phyloP scores from a whole-genome alignment of 352 stramenopile species.

The Globisporangium ultimum region DNA sequence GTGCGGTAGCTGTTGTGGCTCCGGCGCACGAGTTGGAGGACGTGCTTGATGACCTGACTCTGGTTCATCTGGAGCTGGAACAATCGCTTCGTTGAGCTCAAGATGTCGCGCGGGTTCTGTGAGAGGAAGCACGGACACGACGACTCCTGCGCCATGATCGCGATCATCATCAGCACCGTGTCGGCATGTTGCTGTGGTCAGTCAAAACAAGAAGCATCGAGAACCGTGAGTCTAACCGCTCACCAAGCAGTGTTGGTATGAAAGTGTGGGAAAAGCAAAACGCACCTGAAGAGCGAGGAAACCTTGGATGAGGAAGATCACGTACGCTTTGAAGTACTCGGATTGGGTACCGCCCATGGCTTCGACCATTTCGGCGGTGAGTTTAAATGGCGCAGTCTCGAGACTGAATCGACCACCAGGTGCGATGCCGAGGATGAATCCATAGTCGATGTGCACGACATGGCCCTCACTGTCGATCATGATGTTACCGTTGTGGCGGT shows the following conservation, averaged over 20 bases:
- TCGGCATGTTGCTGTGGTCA: slow-evolving; percentile 80
- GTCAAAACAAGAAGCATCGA: slow-evolving; percentile 18
- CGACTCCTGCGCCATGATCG: slow-evolving; percentile 95
- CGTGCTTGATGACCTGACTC: slow-evolving; percentile 87
- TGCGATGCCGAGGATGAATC: slow-evolving; percentile 98
- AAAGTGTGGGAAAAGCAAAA: not conserved
- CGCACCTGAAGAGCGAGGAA: slow-evolving; percentile 94
- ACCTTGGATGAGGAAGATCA: slow-evolving; percentile 96
- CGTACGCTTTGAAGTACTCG: slow-evolving; percentile 95
- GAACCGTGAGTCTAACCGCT: not conserved
- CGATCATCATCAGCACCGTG: slow-evolving; percentile 95
- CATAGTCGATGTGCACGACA: slow-evolving; percentile 99
- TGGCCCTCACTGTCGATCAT: slow-evolving; percentile 97
- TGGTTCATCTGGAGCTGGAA: slow-evolving; percentile 83
- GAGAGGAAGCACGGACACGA: slow-evolving; percentile 95
- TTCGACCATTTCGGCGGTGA: slow-evolving; percentile 97
- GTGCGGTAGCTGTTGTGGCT: slow-evolving; percentile 91
- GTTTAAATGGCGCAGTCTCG: slow-evolving; percentile 98
- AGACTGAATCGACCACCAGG: slow-evolving; percentile 93
- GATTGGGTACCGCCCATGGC: slow-evolving; percentile 92
- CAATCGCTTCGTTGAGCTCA: slow-evolving; percentile 72
- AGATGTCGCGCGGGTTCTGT: slow-evolving; percentile 68
- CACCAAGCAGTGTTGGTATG: not conserved
- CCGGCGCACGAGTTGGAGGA: slow-evolving; percentile 84
- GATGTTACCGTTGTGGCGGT: slow-evolving; percentile 99